A percentile compares a stretch with the other conserved stretches of the same genome.
Conservation (phyloP, 2,329 filamentous ascomycete genomes). For the Aspergillus floridensis region DNA sequence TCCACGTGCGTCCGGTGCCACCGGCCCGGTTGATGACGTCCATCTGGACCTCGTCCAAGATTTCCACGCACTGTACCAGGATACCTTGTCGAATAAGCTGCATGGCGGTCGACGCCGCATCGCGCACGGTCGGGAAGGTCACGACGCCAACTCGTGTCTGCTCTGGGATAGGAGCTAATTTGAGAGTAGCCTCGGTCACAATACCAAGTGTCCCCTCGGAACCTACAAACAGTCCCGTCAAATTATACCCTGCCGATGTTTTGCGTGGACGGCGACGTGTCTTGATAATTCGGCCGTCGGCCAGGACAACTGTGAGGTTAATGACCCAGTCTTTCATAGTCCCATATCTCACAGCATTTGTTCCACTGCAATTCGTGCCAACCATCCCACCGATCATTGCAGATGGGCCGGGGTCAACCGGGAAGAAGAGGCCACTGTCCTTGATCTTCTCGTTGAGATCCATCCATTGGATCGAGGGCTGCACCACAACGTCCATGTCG, state of each 20-base stretch:
- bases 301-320: conserved; percentile 67
- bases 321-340: conserved; percentile 77
- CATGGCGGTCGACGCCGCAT: conserved; percentile 63
- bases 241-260: conserved; percentile 68
- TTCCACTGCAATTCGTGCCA: conserved; percentile 65
- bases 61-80: conserved; percentile 65
- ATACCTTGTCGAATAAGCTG: conserved; percentile 63
- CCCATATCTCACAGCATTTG: conserved; percentile 63
- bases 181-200: conserved; percentile 68
- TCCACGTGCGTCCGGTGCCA: conserved; percentile 52
- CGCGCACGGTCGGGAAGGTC: conserved; percentile 57
- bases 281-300: conserved; percentile 67
- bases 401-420: conserved; percentile 76
- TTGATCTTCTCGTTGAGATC: conserved; percentile 74
- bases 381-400: conserved; percentile 61
- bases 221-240: conserved; percentile 67
- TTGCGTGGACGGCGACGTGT: conserved; percentile 66
- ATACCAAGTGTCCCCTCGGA: conserved; percentile 70
- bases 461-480: conserved; percentile 91
- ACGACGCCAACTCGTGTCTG: conserved; percentile 65
- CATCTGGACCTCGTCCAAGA: conserved; percentile 64
- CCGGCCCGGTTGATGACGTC: conserved; percentile 65
- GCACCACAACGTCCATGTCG: conserved; percentile 90
- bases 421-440: conserved; percentile 79
- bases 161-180: conserved; percentile 63